Evolutionary conservation across 108 stramenopile species (phyloP), one percentile per base, ranked within the genome.

Genomic region (Hondaea fermentalgiana): DNA sequence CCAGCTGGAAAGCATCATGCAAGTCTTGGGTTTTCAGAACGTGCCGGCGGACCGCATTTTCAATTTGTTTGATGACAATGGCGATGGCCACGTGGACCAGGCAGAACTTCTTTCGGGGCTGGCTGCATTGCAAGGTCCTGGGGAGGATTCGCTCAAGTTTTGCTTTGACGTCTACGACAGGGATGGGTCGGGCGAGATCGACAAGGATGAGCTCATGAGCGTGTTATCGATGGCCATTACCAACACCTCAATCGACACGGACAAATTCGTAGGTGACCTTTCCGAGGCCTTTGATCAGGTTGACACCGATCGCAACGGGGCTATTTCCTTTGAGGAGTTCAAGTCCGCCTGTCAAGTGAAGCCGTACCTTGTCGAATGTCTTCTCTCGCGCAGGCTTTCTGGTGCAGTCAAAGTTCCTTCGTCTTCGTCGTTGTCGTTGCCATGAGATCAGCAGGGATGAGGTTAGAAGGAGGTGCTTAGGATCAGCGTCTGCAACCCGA

Each of bases 111-210:
- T 89, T 5, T 58, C 23, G 47, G 89, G 64, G 10, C 76, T 83
- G 25, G 76, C 76, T 16, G 45, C 76, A 3, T 45, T 83, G 6
- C 76, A 83, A 23, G 76, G 76, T 6, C 76, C 76, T 0, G 76
- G 49, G 43, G 95, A 95, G 59, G 95, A 96, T 89, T 94, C 94
- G 92, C 92, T 96, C 91, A 94, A 95, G 89, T 96, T 96, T 88
- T 95, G 94, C 57, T 96, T 96, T 60, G 87, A 93, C 90, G 87
- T 94, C 25, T 95, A 91, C 87, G 95, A 96, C 87, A 95, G 94
- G 76, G 94, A 94, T 58, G 94, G 90, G 53, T 95, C 90, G 72
- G 95, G 94, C 25, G 91, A 91, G 49, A 95, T 96, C 44, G 89
- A 89, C 23, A 17, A 44, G 16, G 83, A 59, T 5, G 89, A 88